A percentile compares a stretch with the other conserved stretches of the same genome.
Conservation (phyloP, 352 stramenopile species). For the Pythium brachiatum region DNA sequence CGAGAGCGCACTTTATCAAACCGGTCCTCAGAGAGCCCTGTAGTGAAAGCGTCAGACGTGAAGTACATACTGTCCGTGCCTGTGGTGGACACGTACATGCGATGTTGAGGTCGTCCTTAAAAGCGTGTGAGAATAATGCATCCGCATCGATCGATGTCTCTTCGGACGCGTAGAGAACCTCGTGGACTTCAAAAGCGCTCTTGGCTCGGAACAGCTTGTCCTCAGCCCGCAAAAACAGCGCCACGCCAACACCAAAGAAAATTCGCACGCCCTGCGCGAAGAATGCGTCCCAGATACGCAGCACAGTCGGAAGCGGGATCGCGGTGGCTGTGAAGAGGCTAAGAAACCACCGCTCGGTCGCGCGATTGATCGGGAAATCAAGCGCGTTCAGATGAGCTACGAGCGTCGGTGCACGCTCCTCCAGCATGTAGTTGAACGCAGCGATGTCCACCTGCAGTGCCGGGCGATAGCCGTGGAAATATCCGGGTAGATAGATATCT, state of each 20-base stretch:
- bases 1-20: constrained; percentile 54
- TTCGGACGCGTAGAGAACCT: constrained; percentile 52
- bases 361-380: constrained; percentile 48
- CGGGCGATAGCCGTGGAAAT: constrained; percentile 75
- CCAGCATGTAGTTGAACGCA: constrained; percentile 49
- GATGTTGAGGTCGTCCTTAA: constrained; percentile 81
- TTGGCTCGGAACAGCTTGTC: constrained; percentile 68
- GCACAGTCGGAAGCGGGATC: constrained; percentile 70
- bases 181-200: constrained; percentile 42
- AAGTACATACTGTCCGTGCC: no score
- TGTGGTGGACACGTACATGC: constrained; percentile 54
- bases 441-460: constrained; percentile 68
- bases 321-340: constrained; percentile 68
- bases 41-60: not conserved
- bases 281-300: constrained; percentile 78
- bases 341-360: constrained; percentile 72
- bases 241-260: constrained; percentile 68
- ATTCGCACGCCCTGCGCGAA: constrained; percentile 70
- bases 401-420: constrained; percentile 54
- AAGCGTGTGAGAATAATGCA: constrained; percentile 63
- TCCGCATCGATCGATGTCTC: constrained; percentile 69
- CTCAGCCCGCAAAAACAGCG: constrained; percentile 63
- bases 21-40: constrained; percentile 65
- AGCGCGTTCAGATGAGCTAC: constrained; percentile 48
- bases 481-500: constrained; percentile 63